Base-by-base conservation (phyloP, 202 grass and related monocot species). In the Thinopyrum obtusiflorum region DNA sequence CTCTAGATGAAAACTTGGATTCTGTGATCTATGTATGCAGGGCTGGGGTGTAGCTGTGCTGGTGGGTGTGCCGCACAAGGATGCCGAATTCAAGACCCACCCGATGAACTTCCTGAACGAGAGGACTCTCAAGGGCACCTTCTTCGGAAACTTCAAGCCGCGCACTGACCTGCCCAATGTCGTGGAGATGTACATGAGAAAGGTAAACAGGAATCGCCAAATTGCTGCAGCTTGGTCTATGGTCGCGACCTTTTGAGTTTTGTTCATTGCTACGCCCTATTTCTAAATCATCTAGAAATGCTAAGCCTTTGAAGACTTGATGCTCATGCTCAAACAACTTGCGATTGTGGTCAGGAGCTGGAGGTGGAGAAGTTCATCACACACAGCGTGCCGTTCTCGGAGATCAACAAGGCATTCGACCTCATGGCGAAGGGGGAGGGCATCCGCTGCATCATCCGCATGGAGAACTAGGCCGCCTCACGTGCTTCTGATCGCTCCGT, bases 351-450 rank as follows among this genome's bases (percentile, higher is more conserved):
- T 27, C 74, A 98, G 95, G 93, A 98, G 86, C 65, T 98, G 46
- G 95, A 98, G 89, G 27, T 98, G 65, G 95, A 98, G 24, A 98
- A 98, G 79, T 98, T 98, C 64, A 95, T 98, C 81, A 98, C 95
- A 0, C 95, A 98, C 37, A 90, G 61, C 13, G 81, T 98, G 25
- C 39, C 89, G 0, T 98, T 98, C 73, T 72, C 86, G 0, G 93
- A 98, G 62, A 98, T 98, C 82, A 98, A 98, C 87, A 93, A 79
- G 68, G 95, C 95, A 0, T 98, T 98, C 6, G 95, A 98, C 70
- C 87, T 88, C n/a, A 98, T 98, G 95, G 85, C 84, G 6, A 93
- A 92, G 20, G 95, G 95, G 1, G 92, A 91, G 36, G 70, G 95
- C 65, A 90, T 98, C 49, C 91, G 95, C 68, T 98, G 95, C 91